Evolutionary conservation across 805 yeast genomes (phyloP).

Genomic region (Teunomyces panamensis): DNA sequence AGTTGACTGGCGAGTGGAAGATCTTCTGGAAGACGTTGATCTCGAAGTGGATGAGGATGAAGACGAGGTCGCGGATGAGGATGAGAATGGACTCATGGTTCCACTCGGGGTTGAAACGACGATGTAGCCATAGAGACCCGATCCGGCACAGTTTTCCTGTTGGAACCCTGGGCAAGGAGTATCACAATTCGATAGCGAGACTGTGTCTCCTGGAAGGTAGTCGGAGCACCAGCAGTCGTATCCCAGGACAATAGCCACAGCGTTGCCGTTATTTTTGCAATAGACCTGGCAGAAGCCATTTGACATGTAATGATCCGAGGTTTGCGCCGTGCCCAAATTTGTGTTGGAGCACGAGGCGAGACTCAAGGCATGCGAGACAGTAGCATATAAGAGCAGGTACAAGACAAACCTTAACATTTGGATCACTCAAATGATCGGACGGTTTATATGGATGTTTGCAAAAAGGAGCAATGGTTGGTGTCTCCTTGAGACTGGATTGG

Average conservation of each 20-base stretch:
- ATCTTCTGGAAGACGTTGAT: conserved; percentile 2
- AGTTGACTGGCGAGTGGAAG: not conserved
- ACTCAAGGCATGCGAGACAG: conserved; percentile 3
- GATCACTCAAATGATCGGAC: no score
- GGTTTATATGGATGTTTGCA: no score
- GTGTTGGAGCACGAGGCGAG: conserved; percentile 21
- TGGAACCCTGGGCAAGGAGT: conserved; percentile 45
- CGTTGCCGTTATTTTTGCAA: conserved; percentile 42
- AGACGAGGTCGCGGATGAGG: conserved; percentile 1
- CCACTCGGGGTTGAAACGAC: conserved; percentile 20
- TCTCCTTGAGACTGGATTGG: not conserved
- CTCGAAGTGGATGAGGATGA: conserved; percentile 11
- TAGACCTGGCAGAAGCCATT: conserved; percentile 51
- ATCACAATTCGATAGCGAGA: conserved; percentile 31
- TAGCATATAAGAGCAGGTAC: conserved; percentile 1
- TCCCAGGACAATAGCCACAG: conserved; percentile 54
- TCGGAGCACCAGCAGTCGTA: conserved; percentile 62
- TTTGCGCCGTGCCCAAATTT: conserved; percentile 18
- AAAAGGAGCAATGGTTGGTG: not conserved
- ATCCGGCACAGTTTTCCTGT: conserved; percentile 40
- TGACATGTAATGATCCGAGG: conserved; percentile 30
- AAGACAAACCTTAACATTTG: not conserved
- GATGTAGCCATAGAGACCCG: conserved; percentile 55
- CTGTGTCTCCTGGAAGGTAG: conserved; percentile 43
- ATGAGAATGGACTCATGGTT: conserved; percentile 1